Conservation (phyloP, 176 grass and related monocot genomes). For the Tillandsia leiboldiana region DNA sequence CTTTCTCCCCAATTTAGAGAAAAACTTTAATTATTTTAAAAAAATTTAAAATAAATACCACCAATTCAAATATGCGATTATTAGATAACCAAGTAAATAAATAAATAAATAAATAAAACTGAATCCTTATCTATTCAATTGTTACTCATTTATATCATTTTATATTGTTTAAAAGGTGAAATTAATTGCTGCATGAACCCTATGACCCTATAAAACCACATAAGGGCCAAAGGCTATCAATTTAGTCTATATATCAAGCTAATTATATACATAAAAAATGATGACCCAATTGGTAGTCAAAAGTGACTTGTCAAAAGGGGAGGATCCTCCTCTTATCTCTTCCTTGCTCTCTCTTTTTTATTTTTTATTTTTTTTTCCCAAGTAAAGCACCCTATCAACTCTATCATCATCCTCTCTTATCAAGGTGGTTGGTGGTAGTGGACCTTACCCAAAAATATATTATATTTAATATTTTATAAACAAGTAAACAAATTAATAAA, state of each 20-base stretch:
- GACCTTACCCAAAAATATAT: background rate
- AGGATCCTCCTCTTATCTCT: background rate
- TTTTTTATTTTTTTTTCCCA: background rate
- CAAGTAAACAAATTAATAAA: background rate
- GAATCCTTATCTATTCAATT: too few species aligned
- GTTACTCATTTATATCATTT: too few species aligned
- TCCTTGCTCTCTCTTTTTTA: background rate
- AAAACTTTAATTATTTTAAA: too few species aligned
- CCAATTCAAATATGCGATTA: too few species aligned
- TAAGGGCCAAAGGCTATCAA: background rate
- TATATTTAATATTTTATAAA: slow-evolving; percentile 5
- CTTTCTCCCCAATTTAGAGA: too few species aligned
- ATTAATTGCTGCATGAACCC: too few species aligned
- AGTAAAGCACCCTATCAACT: slow-evolving; percentile 17
- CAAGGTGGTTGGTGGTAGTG: slow-evolving; percentile 22
- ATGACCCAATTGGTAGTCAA: background rate
- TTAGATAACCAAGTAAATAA: too few species aligned
- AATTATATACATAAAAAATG: background rate
- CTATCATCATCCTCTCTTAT: slow-evolving; percentile 29
- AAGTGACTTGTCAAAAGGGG: background rate
- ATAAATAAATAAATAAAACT: too few species aligned
- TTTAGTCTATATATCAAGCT: background rate
- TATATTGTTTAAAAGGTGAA: too few species aligned
- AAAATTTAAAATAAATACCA: too few species aligned
- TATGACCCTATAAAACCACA: too few species aligned